These are phyloP conservation scores for Rugonectria rugulosa DNA, from an alignment of 2,329 filamentous ascomycete genomes.

Conservation along the genomic window DNA sequence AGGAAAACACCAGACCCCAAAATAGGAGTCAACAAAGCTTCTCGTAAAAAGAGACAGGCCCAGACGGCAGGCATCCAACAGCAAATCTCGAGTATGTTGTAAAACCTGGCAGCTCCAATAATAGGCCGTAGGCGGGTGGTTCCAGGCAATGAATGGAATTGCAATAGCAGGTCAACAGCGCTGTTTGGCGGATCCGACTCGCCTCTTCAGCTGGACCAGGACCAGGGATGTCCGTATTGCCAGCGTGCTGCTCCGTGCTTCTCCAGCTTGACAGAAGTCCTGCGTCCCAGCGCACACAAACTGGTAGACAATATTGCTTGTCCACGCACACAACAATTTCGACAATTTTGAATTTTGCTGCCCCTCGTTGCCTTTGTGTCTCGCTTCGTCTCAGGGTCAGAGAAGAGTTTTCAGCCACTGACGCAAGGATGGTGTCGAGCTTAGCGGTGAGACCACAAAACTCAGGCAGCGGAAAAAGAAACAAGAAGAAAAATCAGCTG, in stretches of 20 bases:
- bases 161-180: slow-evolving; percentile 14
- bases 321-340: slow-evolving; percentile 21
- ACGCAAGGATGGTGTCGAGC: slow-evolving; percentile 26
- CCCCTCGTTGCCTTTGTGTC: slow-evolving; percentile 26
- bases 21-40: slow-evolving; percentile 3
- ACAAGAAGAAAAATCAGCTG: slow-evolving; percentile 6
- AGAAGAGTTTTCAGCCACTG: slow-evolving; percentile 23
- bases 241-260: slow-evolving; percentile 27
- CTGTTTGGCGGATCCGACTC: slow-evolving; percentile 19
- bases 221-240: slow-evolving; percentile 30
- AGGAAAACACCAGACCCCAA: slow-evolving; percentile 25
- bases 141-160: slow-evolving; percentile 9
- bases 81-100: not conserved
- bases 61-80: slow-evolving; percentile 27
- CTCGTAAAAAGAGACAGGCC: slow-evolving; percentile 19
- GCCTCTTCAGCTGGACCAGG: slow-evolving; percentile 31
- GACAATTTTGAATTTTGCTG: slow-evolving; percentile 17
- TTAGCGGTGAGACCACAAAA: slow-evolving; percentile 18
- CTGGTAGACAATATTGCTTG: slow-evolving; percentile 16
- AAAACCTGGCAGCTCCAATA: slow-evolving; percentile 1
- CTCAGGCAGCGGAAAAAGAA: slow-evolving; percentile 2
- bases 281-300: slow-evolving; percentile 27
- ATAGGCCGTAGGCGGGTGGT: not conserved
- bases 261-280: too few relatives aligned
- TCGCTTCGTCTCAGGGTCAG: slow-evolving; percentile 23